These are phyloP conservation scores for Colletotrichum sp. DNA, from an alignment of 2,329 filamentous ascomycete species.

Conservation along the genomic window DNA sequence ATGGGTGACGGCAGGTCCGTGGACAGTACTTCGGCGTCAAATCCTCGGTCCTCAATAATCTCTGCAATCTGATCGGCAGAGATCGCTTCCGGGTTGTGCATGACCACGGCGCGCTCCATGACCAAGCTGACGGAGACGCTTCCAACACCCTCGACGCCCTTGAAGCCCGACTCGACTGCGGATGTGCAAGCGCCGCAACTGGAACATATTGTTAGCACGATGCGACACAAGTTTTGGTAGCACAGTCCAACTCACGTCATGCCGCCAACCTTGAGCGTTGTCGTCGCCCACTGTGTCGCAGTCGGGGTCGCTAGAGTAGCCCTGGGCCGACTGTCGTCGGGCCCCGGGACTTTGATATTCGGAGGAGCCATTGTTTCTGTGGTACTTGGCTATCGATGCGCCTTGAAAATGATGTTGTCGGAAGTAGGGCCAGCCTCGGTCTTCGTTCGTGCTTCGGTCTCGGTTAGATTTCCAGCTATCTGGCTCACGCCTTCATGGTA, in stretches of 20 bases:
- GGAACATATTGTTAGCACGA: constrained; percentile 30
- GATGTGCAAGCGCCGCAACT: constrained; percentile 93
- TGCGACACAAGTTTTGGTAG: background rate
- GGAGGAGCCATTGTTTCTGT: constrained; percentile 52
- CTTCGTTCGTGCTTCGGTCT: constrained; percentile 8
- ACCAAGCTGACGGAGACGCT: constrained; percentile 91
- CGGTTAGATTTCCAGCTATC: background rate
- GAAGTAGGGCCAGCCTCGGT: constrained; percentile 7
- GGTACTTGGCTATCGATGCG: background rate
- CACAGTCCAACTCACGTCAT: constrained; percentile 67
- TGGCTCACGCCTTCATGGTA: constrained; percentile 14
- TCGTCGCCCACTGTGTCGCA: constrained; percentile 77
- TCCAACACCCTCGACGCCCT: constrained; percentile 79
- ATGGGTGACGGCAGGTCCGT: constrained; percentile 72
- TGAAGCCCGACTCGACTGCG: constrained; percentile 91
- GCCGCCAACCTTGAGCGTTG: constrained; percentile 87
- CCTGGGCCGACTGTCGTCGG: constrained; percentile 34
- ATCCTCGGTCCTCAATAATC: constrained; percentile 89
- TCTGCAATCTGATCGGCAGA: constrained; percentile 79
- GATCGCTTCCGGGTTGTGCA: constrained; percentile 81
- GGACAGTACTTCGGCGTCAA: constrained; percentile 87
- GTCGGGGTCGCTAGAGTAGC: constrained; percentile 42
- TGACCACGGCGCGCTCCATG: constrained; percentile 93
- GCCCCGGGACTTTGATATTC: constrained; percentile 51
- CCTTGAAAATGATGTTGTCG: background rate